Base-by-base conservation (phyloP, 1,139 yeast species). In the Hanseniaspora sp. region DNA sequence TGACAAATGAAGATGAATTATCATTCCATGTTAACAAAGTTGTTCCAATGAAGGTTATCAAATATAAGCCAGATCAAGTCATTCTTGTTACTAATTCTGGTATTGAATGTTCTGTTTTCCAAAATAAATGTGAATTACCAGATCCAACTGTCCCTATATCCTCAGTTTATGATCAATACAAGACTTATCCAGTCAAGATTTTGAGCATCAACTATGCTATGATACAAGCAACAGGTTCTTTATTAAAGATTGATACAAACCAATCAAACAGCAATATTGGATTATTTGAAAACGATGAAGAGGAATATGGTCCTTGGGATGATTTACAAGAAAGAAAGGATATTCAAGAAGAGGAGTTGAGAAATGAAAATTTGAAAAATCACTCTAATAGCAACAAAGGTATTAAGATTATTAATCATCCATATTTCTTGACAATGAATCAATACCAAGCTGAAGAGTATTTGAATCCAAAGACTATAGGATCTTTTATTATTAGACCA, bases 401-500 rank as follows among this genome's bases (percentile, higher is more conserved):
- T 28, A 51, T 51, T 34, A 51, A 51, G 65, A 84, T 86, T 59
- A 79, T 92, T 62, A 94, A 88, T 66, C 99, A 92, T 72, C 95
- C 96, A 46, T 78, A 85, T 64, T 92, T 86, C 76, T 85, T 80
- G 61, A 83, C 86, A 59, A 83, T 90, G 72, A 86, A 80, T 62
- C 79, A 84, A 58, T 76, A 76, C 58, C 96, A 92, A 71, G 97
- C 99, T 0, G 97, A 92, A 68, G 95, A 86, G 63, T 90, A 77
- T 63, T 75, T 92, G 64, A 96, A 96, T 12, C 86, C 95, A 15
- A 79, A 85, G 67, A 79, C 82, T 48, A 83, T 90, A 57, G 99
- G 99, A 52, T 96, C 87, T 63, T 79, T 88, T 70, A 95, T 94
- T 35, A 86, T 92, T 56, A 79, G 99, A 61, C 98, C 97, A 11